Conservation (phyloP, 1,139 yeast genomes). For the Yamadazyma conglobata region DNA sequence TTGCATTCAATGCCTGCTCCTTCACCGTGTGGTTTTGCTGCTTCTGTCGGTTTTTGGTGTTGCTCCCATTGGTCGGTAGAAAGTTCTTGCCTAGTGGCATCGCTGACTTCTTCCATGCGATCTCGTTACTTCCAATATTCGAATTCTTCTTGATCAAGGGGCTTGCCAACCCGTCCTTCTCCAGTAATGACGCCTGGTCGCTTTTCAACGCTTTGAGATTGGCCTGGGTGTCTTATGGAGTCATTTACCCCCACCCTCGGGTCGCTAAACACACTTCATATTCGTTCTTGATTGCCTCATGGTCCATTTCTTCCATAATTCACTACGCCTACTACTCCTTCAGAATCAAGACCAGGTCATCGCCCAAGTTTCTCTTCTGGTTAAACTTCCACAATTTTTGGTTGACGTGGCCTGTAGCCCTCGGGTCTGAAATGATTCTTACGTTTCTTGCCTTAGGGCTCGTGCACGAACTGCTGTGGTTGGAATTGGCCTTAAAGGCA, state of each 20-base stretch:
- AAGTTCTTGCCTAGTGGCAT: slow-evolving; percentile 66
- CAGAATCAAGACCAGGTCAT: slow-evolving; percentile 36
- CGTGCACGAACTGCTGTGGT: slow-evolving; percentile 30
- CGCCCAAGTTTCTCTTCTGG: slow-evolving; percentile 34
- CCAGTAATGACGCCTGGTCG: slow-evolving; percentile 23
- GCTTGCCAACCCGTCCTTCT: slow-evolving; percentile 12
- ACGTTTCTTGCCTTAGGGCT: slow-evolving; percentile 48
- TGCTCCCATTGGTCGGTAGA: slow-evolving; percentile 61
- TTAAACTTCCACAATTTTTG: slow-evolving; percentile 40
- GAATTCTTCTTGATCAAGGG: slow-evolving; percentile 24
- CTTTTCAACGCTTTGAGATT: slow-evolving; percentile 30
- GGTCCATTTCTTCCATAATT: slow-evolving; percentile 42
- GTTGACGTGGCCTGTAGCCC: slow-evolving; percentile 43
- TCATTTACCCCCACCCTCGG: slow-evolving; percentile 46
- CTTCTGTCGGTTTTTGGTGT: slow-evolving; percentile 44
- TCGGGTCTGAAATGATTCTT: slow-evolving; percentile 50
- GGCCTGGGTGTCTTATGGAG: slow-evolving; percentile 44
- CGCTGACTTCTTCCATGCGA: slow-evolving; percentile 58
- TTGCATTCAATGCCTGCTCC: slow-evolving; percentile 34
- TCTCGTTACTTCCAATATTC: slow-evolving; percentile 32
- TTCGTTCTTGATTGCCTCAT: slow-evolving; percentile 44
- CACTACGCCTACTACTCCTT: slow-evolving; percentile 49
- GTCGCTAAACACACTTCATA: slow-evolving; percentile 48
- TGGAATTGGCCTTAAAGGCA: slow-evolving; percentile 25
- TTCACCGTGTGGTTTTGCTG: slow-evolving; percentile 53